Evolutionary conservation across 108 stramenopile species (phyloP).

Genomic region (Ochromonas danica): DNA sequence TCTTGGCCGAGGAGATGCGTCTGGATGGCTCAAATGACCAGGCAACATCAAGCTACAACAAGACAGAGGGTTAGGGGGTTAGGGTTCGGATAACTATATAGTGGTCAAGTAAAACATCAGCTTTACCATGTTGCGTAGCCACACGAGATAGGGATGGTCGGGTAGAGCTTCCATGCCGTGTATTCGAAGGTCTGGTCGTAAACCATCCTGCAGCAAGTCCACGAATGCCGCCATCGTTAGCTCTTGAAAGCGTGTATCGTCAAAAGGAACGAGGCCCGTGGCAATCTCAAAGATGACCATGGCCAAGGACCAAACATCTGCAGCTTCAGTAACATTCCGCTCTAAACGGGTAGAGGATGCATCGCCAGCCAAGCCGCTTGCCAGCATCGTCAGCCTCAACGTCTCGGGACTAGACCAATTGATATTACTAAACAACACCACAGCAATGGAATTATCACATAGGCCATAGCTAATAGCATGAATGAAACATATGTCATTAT

Average conservation of each 20-base stretch:
- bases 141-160: too few relatives aligned
- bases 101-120: not conserved
- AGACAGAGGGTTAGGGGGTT: not conserved
- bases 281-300: conserved; percentile 21
- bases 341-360: not conserved
- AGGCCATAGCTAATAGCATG: too few relatives aligned
- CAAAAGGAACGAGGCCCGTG: conserved; percentile 9
- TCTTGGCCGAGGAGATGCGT: not conserved
- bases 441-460: too few relatives aligned
- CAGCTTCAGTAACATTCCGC: conserved; percentile 24
- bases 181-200: not conserved
- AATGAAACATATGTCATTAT: too few relatives aligned
- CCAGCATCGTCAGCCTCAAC: too few relatives aligned
- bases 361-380: not conserved
- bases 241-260: not conserved
- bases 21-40: not conserved
- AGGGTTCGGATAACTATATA: too few relatives aligned
- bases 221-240: conserved; percentile 3
- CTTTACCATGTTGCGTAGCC: conserved; percentile 10
- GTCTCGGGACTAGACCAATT: conserved; percentile 33
- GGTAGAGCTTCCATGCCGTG: not conserved
- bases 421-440: conserved; percentile 24
- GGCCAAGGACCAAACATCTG: conserved; percentile 36
- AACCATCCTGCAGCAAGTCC: not conserved
- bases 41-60: not conserved